A percentile compares a stretch with the other conserved stretches of the same genome.
Conservation (phyloP, 441 rosid genomes). For the Brassica balearica region DNA sequence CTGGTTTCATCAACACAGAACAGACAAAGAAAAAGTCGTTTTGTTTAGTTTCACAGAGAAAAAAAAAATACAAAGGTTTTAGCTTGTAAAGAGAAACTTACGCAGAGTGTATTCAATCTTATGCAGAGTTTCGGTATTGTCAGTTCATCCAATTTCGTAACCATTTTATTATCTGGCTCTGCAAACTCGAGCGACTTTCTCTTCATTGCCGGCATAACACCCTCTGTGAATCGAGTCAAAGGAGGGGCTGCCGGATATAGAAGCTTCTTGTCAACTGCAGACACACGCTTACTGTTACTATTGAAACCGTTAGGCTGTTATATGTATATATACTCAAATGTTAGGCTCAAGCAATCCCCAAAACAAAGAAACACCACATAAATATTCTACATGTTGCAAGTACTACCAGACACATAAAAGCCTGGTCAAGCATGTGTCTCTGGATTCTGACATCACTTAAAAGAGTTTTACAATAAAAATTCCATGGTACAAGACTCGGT, state of each 20-base stretch:
- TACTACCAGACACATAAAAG: slow-evolving; percentile 19
- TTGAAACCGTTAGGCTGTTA: too few species aligned
- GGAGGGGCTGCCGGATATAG: slow-evolving; percentile 91
- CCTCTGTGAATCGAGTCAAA: slow-evolving; percentile 88
- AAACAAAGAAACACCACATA: background rate
- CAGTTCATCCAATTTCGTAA: slow-evolving; percentile 62
- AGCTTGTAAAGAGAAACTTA: slow-evolving; percentile 46
- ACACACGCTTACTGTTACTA: background rate
- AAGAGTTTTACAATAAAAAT: background rate
- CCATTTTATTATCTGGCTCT: slow-evolving; percentile 58
- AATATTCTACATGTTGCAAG: background rate
- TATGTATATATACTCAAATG: background rate
- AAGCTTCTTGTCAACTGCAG: slow-evolving; percentile 86
- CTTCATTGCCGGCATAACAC: slow-evolving; percentile 69
- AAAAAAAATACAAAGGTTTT: slow-evolving; percentile 13
- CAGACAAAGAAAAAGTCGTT: background rate
- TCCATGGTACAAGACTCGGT: slow-evolving; percentile 23
- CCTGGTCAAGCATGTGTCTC: slow-evolving; percentile 29
- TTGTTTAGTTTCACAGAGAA: background rate
- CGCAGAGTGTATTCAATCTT: slow-evolving; percentile 92
- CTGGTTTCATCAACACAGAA: slow-evolving; percentile 57
- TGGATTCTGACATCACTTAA: slow-evolving; percentile 11
- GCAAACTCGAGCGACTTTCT: slow-evolving; percentile 66
- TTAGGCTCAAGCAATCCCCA: background rate
- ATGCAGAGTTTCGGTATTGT: slow-evolving; percentile 90